Percentiles rank a stretch among this genome's conserved stretches.
Conservation (phyloP, 495 filamentous ascomycete species). For the Corynascus novoguineensis region DNA sequence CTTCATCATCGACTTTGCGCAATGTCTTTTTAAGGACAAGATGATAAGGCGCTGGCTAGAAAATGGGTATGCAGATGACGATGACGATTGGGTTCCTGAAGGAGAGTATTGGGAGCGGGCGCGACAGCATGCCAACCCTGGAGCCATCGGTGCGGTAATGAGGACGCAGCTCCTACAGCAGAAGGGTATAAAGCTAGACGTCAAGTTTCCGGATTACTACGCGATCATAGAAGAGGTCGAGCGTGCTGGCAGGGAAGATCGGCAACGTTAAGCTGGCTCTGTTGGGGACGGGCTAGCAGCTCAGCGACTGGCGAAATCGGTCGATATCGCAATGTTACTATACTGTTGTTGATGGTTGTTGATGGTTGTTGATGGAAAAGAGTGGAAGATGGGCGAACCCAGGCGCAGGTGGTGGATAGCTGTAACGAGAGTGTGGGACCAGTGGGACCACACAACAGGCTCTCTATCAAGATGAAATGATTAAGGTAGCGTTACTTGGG, state of each 20-base stretch:
- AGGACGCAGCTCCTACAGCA: neutral
- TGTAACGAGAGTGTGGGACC: too few species aligned
- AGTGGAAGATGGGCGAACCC: too few species aligned
- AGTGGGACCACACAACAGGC: too few species aligned
- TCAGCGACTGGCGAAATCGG: too few species aligned
- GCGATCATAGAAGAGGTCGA: neutral
- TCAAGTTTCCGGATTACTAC: neutral
- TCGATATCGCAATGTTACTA: too few species aligned
- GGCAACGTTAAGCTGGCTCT: neutral
- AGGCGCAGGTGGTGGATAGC: too few species aligned
- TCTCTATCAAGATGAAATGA: too few species aligned
- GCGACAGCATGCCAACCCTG: neutral
- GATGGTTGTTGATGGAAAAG: too few species aligned
- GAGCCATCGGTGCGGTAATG: neutral
- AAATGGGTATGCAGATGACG: neutral
- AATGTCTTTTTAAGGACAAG: neutral
- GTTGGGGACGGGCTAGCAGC: too few species aligned
- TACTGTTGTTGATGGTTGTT: too few species aligned
- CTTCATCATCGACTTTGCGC: slow-evolving; percentile 5
- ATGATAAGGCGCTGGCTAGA: neutral
- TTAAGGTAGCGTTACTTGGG: too few species aligned
- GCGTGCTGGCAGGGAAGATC: neutral
- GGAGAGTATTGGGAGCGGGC: neutral
- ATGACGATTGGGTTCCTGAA: neutral
- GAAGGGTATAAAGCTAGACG: neutral